Percentiles rank a stretch among this genome's conserved stretches.
phyloP scores from a whole-genome alignment of 352 stramenopile genomes.

The Globisporangium spinosum region DNA sequence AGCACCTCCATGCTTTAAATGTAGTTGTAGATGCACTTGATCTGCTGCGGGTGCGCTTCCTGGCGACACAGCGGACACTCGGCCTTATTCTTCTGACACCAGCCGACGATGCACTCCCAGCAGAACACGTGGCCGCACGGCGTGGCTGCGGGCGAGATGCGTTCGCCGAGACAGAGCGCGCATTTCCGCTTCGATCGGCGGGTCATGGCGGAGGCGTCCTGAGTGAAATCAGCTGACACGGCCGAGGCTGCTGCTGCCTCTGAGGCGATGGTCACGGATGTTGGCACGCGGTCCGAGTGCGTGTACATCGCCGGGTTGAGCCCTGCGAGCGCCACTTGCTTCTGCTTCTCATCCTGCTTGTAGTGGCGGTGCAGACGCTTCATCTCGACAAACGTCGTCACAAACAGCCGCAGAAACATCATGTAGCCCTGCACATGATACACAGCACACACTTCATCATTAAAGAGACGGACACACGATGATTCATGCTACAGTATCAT shows the following conservation, averaged over 20 bases:
- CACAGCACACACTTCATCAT: neutral
- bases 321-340: slow-evolving; percentile 25
- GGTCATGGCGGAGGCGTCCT: neutral
- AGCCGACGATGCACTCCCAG: slow-evolving; percentile 92
- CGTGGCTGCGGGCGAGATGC: slow-evolving; percentile 69
- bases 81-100: slow-evolving; percentile 90
- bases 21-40: slow-evolving; percentile 92
- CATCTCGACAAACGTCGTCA: slow-evolving; percentile 46
- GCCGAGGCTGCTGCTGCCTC: neutral
- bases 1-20: slow-evolving; percentile 29
- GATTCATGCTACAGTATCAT: neutral
- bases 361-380: slow-evolving; percentile 48
- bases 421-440: slow-evolving; percentile 52
- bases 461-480: no score
- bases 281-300: slow-evolving; percentile 41
- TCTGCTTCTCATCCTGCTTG: slow-evolving; percentile 42
- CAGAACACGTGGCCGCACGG: slow-evolving; percentile 91
- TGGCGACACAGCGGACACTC: slow-evolving; percentile 90
- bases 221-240: neutral
- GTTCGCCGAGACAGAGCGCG: slow-evolving; percentile 81
- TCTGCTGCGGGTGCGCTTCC: slow-evolving; percentile 83
- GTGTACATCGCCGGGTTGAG: slow-evolving; percentile 19
- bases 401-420: slow-evolving; percentile 63
- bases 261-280: slow-evolving; percentile 22
- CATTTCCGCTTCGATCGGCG: slow-evolving; percentile 60